These are phyloP conservation scores for Aspergillus nomiae DNA, from an alignment of 2,329 filamentous ascomycete genomes.

Conservation along the genomic window DNA sequence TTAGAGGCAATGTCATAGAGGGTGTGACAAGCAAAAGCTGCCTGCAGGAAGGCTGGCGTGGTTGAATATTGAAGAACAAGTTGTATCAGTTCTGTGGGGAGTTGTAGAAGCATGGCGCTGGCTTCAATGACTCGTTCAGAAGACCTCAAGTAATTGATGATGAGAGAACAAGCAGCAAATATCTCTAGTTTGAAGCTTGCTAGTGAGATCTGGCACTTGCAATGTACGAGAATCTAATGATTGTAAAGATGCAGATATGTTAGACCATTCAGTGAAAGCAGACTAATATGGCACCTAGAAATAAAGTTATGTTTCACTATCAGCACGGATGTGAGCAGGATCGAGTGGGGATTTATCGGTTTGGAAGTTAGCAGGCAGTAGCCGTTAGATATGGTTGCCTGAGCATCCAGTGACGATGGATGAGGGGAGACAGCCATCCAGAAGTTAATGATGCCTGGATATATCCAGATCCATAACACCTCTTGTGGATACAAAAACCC, in stretches of 20 bases:
- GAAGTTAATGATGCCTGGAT: neutral
- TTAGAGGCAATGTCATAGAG: slow-evolving; percentile 38
- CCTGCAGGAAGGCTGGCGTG: slow-evolving; percentile 41
- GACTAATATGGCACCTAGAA: neutral
- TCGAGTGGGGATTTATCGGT: neutral
- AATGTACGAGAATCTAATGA: neutral
- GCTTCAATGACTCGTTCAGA: neutral
- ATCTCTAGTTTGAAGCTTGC: neutral
- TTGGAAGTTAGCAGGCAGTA: neutral
- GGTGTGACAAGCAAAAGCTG: slow-evolving; percentile 37
- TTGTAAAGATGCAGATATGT: neutral
- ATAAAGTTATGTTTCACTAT: neutral
- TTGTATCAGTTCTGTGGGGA: slow-evolving; percentile 45
- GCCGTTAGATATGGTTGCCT: neutral
- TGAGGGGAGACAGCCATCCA: neutral
- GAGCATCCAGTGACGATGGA: neutral
- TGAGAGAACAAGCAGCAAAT: neutral
- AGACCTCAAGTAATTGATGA: neutral
- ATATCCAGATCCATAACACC: neutral
- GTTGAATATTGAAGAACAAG: slow-evolving; percentile 37
- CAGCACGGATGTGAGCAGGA: too few species aligned
- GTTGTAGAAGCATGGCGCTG: slow-evolving; percentile 32
- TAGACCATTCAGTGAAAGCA: neutral
- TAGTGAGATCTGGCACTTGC: neutral
- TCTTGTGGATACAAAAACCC: neutral